A percentile compares a stretch with the other conserved stretches of the same genome.
Evolutionary conservation across 305 asterid species (phyloP).

Genomic region (Withania somnifera): DNA sequence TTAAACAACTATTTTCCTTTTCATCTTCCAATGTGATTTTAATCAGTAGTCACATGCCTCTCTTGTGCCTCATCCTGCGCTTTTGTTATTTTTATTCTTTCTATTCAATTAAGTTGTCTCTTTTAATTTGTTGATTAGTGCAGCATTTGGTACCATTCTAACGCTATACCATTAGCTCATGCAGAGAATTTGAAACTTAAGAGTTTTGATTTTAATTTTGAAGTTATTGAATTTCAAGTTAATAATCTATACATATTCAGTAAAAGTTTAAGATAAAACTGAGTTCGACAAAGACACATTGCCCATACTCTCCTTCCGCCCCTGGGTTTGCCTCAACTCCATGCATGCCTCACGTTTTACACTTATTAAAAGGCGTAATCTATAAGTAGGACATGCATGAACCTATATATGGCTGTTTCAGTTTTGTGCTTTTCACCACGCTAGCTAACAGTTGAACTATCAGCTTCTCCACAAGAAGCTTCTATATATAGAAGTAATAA

Average conservation of each 20-base stretch:
- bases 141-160: background rate
- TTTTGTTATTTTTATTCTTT: background rate
- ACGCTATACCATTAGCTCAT: background rate
- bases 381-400: background rate
- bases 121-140: background rate
- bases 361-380: background rate
- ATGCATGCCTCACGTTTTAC: background rate
- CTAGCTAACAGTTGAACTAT: background rate
- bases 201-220: background rate
- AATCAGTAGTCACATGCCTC: slow-evolving; percentile 51
- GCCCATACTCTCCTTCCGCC: background rate
- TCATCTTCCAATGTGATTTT: slow-evolving; percentile 2
- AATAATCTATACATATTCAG: background rate
- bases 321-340: background rate
- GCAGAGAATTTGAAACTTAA: background rate
- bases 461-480: too few species aligned
- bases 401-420: background rate
- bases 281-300: background rate
- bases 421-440: background rate
- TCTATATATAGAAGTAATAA: too few species aligned
- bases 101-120: background rate
- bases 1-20: background rate
- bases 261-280: background rate
- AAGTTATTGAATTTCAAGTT: background rate
- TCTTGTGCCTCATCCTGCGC: slow-evolving; percentile 10